These are phyloP conservation scores for Leishmania aethiopica DNA, from an alignment of 208 protist genomes.

Conservation along the genomic window DNA sequence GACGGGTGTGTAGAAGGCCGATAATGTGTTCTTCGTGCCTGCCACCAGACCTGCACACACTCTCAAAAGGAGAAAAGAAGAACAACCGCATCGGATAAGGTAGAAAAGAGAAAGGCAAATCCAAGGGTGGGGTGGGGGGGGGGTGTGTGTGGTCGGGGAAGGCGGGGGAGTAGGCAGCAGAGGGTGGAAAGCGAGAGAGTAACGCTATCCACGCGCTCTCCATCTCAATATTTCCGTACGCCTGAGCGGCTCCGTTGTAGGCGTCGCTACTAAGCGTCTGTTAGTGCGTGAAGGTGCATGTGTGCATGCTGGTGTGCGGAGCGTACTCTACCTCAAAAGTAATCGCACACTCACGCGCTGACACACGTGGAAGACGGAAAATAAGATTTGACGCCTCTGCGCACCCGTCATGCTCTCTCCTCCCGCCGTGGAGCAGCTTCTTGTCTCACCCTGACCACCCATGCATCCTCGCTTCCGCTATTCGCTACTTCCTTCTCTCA, in stretches of 20 bases:
- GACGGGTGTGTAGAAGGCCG: neutral
- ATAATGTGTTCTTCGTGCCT: neutral
- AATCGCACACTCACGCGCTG: neutral
- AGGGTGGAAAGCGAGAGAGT: neutral
- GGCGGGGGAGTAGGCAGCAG: neutral
- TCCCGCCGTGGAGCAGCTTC: neutral
- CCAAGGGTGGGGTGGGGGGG: too few species aligned
- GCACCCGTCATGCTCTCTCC: neutral
- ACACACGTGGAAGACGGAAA: neutral
- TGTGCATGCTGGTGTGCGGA: neutral
- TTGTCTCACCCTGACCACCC: neutral
- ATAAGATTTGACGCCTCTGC: neutral
- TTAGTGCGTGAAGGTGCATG: neutral
- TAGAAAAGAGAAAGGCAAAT: neutral
- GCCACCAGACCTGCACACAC: neutral
- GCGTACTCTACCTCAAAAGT: neutral
- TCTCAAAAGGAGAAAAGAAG: neutral
- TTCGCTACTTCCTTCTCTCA: too few species aligned
- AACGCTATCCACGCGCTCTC: neutral
- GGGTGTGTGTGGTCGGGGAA: neutral
- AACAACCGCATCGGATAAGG: neutral
- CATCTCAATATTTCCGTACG: neutral
- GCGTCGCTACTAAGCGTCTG: neutral
- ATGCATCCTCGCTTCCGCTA: neutral
- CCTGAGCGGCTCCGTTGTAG: neutral